phyloP scores from a whole-genome alignment of 2,329 filamentous ascomycete genomes.

The Calonectria multiphialidica region DNA sequence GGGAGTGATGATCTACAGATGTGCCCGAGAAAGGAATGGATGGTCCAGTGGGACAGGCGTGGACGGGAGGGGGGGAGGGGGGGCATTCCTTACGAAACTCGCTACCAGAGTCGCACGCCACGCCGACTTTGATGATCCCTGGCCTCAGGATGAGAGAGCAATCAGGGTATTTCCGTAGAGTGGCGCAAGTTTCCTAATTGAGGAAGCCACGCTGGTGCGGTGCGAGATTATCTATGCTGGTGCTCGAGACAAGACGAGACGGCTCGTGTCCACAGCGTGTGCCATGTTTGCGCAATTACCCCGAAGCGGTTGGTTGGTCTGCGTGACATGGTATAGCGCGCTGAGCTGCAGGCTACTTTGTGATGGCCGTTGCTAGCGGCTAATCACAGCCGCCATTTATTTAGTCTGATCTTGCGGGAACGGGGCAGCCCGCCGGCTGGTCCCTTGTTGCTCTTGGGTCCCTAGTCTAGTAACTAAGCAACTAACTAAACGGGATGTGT shows the following conservation, averaged over 20 bases:
- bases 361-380: conserved; percentile 18
- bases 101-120: neutral
- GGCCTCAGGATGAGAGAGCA: neutral
- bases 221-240: conserved; percentile 10
- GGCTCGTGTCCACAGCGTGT: neutral
- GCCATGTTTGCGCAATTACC: neutral
- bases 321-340: conserved; percentile 17
- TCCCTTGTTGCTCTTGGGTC: conserved; percentile 2
- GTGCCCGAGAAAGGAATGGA: neutral
- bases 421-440: conserved; percentile 4
- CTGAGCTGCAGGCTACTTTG: conserved; percentile 17
- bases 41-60: neutral
- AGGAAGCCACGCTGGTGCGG: conserved; percentile 15
- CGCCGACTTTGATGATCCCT: neutral
- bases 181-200: conserved; percentile 10
- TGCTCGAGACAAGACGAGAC: neutral
- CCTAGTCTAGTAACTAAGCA: neutral
- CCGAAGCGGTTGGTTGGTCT: conserved; percentile 8
- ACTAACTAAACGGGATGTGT: neutral
- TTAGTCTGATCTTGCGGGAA: conserved; percentile 18
- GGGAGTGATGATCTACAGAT: neutral
- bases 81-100: neutral
- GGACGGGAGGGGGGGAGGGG: neutral
- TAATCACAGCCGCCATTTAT: conserved; percentile 1
- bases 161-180: conserved; percentile 3